Conservation (phyloP, 495 filamentous ascomycete species). For the Apodospora peruviana region DNA sequence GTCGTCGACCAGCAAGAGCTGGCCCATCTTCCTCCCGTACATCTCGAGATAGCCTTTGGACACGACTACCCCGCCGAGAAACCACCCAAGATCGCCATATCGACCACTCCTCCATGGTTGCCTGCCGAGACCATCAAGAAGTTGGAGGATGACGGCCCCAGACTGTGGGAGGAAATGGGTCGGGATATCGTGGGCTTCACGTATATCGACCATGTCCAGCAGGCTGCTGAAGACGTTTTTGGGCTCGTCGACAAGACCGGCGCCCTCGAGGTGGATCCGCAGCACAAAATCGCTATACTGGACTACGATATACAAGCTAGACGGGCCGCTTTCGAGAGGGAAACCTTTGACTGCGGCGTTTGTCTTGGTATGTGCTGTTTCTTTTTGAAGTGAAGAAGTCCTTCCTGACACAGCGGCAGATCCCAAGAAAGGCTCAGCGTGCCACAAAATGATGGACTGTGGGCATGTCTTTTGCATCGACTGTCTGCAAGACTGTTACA, state of each 20-base stretch:
- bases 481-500: constrained; percentile 88
- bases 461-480: constrained; percentile 83
- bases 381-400: background rate
- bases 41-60: constrained; percentile 63
- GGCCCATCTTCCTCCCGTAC: constrained; percentile 71
- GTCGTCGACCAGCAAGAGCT: constrained; percentile 55
- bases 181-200: constrained; percentile 70
- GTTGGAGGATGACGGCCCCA: constrained; percentile 54
- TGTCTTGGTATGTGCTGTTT: constrained; percentile 55
- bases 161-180: constrained; percentile 80
- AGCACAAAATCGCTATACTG: constrained; percentile 67
- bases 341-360: constrained; percentile 84
- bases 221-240: constrained; percentile 71
- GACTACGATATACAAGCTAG: constrained; percentile 73
- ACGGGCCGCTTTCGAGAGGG: constrained; percentile 68
- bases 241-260: constrained; percentile 54
- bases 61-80: constrained; percentile 64
- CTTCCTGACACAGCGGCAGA: constrained; percentile 44
- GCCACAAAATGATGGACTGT: constrained; percentile 73
- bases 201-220: constrained; percentile 83
- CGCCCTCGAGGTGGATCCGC: constrained; percentile 46
- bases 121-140: constrained; percentile 48
- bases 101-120: constrained; percentile 65
- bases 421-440: constrained; percentile 81
- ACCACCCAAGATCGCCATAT: constrained; percentile 62